phyloP scores from a whole-genome alignment of 371 early-diverging fungal species.

The Actinomucor elegans region DNA sequence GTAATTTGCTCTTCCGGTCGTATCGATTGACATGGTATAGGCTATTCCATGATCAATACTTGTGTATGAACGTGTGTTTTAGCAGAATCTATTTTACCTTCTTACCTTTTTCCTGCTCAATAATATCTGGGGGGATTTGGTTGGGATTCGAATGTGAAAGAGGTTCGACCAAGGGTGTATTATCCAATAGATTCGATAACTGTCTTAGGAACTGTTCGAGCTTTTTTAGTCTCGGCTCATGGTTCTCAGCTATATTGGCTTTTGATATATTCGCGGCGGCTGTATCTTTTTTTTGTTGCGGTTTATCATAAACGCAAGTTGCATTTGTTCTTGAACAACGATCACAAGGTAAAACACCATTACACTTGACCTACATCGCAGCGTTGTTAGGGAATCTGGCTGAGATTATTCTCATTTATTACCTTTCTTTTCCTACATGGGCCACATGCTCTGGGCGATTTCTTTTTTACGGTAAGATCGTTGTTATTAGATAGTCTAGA shows the following conservation, averaged over 20 bases:
- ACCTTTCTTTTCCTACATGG: constrained; percentile 30
- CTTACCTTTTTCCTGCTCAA: not conserved
- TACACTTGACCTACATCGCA: constrained; percentile 30
- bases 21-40: too few relatives aligned
- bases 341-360: constrained; percentile 22
- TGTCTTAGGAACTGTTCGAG: constrained; percentile 12
- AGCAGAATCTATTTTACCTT: too few relatives aligned
- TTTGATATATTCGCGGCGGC: too few relatives aligned
- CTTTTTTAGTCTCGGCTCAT: constrained; percentile 14
- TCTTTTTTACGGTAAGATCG: too few relatives aligned
- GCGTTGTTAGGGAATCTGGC: too few relatives aligned
- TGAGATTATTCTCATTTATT: too few relatives aligned
- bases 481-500: too few relatives aligned
- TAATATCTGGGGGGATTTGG: not conserved
- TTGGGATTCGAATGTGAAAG: constrained; percentile 5
- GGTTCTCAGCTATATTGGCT: constrained; percentile 11
- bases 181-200: constrained; percentile 16
- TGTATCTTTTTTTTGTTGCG: constrained; percentile 13
- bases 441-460: constrained; percentile 25
- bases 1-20: too few relatives aligned
- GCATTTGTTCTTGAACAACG: constrained; percentile 16
- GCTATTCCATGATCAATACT: too few relatives aligned
- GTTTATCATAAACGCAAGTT: constrained; percentile 22
- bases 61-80: too few relatives aligned
- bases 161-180: not conserved